A percentile compares a stretch with the other conserved stretches of the same genome.
Evolutionary conservation across 148 eudicot genomes (phyloP).

Genomic region (Camellia sinensis): DNA sequence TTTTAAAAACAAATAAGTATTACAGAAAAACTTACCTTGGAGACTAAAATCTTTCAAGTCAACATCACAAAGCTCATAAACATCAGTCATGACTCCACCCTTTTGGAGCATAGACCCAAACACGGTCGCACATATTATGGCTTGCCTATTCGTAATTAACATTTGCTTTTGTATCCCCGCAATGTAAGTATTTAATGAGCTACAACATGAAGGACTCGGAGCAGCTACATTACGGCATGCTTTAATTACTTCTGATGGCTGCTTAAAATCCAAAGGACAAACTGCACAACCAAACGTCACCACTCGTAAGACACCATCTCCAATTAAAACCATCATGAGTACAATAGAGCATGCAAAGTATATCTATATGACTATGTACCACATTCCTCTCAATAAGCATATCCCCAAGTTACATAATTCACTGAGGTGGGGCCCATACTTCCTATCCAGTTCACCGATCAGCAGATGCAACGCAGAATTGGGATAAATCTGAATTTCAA

Average conservation of each 20-base stretch:
- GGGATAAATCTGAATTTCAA: neutral
- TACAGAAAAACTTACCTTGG: slow-evolving; percentile 52
- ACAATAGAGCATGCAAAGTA: neutral
- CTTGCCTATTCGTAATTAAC: slow-evolving; percentile 89
- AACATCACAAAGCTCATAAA: slow-evolving; percentile 94
- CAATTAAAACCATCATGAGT: neutral
- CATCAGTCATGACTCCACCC: slow-evolving; percentile 80
- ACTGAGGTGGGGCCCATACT: neutral
- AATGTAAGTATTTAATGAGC: slow-evolving; percentile 73
- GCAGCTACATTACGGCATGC: slow-evolving; percentile 84
- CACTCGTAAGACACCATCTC: slow-evolving; percentile 3
- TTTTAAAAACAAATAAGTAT: neutral
- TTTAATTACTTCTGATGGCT: slow-evolving; percentile 71
- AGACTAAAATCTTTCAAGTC: slow-evolving; percentile 90
- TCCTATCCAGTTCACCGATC: neutral
- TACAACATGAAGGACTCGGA: slow-evolving; percentile 88
- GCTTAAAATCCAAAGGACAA: slow-evolving; percentile 74
- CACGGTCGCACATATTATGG: slow-evolving; percentile 77
- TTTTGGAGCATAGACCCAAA: slow-evolving; percentile 78
- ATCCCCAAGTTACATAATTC: neutral
- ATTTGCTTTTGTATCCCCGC: slow-evolving; percentile 73
- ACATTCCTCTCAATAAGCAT: neutral
- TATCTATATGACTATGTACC: neutral
- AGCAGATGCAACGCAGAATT: neutral
- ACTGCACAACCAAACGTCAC: slow-evolving; percentile 40